Conservation (phyloP, 306 rosid species). For the Castanea sativa region DNA sequence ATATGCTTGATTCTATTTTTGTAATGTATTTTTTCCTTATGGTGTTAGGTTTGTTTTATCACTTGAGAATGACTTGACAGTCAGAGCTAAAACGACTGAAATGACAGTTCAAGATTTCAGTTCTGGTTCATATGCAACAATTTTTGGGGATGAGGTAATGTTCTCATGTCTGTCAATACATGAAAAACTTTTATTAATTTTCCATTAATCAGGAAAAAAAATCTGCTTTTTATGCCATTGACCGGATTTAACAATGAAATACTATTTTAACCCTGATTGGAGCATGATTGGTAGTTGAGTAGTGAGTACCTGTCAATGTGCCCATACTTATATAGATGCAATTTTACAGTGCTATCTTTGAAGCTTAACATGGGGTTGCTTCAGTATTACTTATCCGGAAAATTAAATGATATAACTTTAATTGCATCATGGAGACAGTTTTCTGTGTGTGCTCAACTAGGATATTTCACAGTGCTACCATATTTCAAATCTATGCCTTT, state of each 20-base stretch:
- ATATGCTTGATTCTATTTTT: neutral
- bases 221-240: neutral
- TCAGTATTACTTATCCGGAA: neutral
- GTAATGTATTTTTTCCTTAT: conserved; percentile 9
- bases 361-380: neutral
- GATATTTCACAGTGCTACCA: neutral
- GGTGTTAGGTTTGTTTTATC: conserved; percentile 72
- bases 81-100: conserved; percentile 78
- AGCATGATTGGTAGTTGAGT: neutral
- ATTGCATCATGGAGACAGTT: neutral
- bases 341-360: neutral
- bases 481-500: neutral
- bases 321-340: neutral
- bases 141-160: conserved; percentile 84
- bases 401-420: neutral
- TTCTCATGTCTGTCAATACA: neutral
- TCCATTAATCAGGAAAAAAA: neutral
- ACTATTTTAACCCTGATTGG: neutral
- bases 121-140: conserved; percentile 81
- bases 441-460: neutral
- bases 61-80: conserved; percentile 87
- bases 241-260: neutral
- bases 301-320: neutral
- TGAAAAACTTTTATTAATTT: neutral
- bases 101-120: conserved; percentile 70